phyloP scores from a whole-genome alignment of 2,329 filamentous ascomycete genomes.

The Aspergillus oerlinghausenensis region DNA sequence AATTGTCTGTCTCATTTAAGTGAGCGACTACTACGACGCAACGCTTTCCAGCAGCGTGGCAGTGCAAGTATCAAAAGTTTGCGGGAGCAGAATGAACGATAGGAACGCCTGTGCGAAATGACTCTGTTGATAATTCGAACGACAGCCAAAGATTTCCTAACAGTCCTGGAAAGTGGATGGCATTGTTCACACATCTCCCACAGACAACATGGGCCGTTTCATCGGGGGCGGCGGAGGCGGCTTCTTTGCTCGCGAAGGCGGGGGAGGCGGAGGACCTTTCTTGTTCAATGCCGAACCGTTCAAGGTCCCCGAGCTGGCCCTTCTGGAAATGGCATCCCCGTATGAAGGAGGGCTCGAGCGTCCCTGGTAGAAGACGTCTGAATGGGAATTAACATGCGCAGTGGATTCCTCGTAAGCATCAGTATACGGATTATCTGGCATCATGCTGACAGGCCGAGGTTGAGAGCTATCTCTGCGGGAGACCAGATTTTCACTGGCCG shows the following conservation, averaged over 20 bases:
- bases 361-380: constrained; percentile 46
- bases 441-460: constrained; percentile 38
- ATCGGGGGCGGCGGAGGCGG: constrained; percentile 61
- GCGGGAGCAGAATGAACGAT: not conserved
- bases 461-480: constrained; percentile 46
- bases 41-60: not conserved
- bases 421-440: constrained; percentile 20
- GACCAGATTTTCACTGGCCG: constrained; percentile 52
- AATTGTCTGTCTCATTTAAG: not conserved
- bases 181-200: constrained; percentile 18
- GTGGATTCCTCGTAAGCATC: constrained; percentile 51
- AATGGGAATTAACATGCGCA: constrained; percentile 45
- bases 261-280: constrained; percentile 60
- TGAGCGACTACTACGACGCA: not conserved
- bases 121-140: not conserved
- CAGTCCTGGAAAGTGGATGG: not conserved
- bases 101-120: not conserved
- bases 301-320: constrained; percentile 47
- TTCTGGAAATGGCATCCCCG: constrained; percentile 48
- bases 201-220: constrained; percentile 47
- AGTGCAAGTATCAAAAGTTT: not conserved
- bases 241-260: constrained; percentile 60
- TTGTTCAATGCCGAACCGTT: constrained; percentile 33
- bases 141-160: not conserved
- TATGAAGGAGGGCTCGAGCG: constrained; percentile 51